phyloP scores from a whole-genome alignment of 192 early-diverging fungal species.

The Paraglomus occultum region DNA sequence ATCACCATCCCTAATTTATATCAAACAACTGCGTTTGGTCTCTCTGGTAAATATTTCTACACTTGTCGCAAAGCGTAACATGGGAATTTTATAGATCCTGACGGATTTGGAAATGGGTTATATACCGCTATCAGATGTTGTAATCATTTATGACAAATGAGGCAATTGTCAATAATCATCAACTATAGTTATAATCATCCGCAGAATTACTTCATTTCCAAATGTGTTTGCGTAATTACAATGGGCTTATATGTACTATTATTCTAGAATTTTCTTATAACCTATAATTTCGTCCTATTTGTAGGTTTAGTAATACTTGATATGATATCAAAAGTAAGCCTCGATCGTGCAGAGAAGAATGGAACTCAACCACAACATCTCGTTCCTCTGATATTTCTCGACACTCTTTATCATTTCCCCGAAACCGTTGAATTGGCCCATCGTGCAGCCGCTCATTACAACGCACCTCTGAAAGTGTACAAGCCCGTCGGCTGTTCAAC shows the following conservation, averaged over 20 bases:
- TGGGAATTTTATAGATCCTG: not conserved
- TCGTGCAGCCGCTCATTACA: constrained; percentile 66
- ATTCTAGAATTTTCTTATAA: not conserved
- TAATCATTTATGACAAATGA: not conserved
- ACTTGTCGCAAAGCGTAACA: not conserved
- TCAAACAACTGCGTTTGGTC: constrained; percentile 94
- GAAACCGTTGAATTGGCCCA: constrained; percentile 84
- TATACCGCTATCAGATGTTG: not conserved
- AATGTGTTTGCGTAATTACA: too few relatives aligned
- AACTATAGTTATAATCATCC: too few relatives aligned
- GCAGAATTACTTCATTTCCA: too few relatives aligned
- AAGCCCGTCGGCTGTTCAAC: constrained; percentile 65
- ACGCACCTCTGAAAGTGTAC: constrained; percentile 64
- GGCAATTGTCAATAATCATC: not conserved
- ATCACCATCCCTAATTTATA: constrained; percentile 74
- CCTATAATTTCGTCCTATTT: not conserved
- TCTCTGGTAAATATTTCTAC: constrained; percentile 56
- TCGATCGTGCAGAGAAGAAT: constrained; percentile 41
- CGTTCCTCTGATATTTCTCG: constrained; percentile 88
- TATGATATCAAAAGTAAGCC: constrained; percentile 72
- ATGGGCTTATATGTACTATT: not conserved
- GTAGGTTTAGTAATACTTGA: constrained; percentile 78
- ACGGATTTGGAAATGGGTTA: not conserved
- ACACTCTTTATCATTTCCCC: constrained; percentile 93
- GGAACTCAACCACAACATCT: constrained; percentile 41